phyloP scores from a whole-genome alignment of 2,329 filamentous ascomycete genomes.

The Cephalotrichum gorgonifer region DNA sequence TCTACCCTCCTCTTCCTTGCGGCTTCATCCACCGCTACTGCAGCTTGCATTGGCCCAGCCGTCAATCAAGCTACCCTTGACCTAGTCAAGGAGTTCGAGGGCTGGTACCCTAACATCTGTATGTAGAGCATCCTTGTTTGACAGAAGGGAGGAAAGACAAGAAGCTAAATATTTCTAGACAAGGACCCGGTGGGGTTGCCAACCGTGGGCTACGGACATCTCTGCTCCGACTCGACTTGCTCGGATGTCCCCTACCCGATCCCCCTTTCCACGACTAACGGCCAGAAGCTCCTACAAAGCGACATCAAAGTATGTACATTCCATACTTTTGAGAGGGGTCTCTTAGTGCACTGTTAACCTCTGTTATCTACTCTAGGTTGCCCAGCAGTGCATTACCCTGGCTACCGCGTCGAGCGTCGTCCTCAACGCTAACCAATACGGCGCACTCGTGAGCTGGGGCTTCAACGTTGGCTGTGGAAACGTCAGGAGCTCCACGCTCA shows the following conservation, averaged over 20 bases:
- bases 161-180: neutral
- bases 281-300: constrained; percentile 25
- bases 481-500: constrained; percentile 25
- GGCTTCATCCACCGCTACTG: neutral
- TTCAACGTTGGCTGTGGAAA: constrained; percentile 39
- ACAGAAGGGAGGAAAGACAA: neutral
- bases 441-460: constrained; percentile 38
- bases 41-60: constrained; percentile 10
- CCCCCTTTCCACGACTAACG: constrained; percentile 29
- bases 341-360: neutral
- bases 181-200: constrained; percentile 32
- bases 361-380: neutral
- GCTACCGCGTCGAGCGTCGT: constrained; percentile 16
- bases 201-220: constrained; percentile 40
- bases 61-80: constrained; percentile 5
- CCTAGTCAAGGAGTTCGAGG: constrained; percentile 5
- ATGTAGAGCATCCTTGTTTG: neutral
- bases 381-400: neutral
- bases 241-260: constrained; percentile 33
- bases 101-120: constrained; percentile 1
- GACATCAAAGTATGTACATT: constrained; percentile 18
- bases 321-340: neutral
- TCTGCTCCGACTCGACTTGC: constrained; percentile 29
- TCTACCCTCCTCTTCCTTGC: neutral
- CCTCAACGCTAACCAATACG: constrained; percentile 41